Evolutionary conservation across 805 yeast species (phyloP).

Genomic region (Lipomyces chichibuensis): DNA sequence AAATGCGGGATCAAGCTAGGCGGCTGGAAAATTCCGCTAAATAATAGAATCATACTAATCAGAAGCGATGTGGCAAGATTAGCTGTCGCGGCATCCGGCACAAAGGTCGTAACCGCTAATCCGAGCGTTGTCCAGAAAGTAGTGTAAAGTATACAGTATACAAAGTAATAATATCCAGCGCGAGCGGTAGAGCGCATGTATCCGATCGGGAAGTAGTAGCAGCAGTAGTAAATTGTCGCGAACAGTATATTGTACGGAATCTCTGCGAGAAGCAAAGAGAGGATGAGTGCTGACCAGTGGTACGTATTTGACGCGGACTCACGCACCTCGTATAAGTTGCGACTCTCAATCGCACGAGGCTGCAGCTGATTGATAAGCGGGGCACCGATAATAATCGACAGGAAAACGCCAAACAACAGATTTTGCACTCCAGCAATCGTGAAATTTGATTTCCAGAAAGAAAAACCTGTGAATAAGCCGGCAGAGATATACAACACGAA

Average conservation of each 20-base stretch:
- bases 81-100: constrained; percentile 71
- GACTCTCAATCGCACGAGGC: constrained; percentile 57
- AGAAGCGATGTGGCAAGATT: constrained; percentile 60
- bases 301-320: constrained; percentile 72
- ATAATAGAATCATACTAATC: constrained; percentile 60
- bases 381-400: constrained; percentile 60
- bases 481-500: constrained; percentile 53
- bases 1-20: constrained; percentile 67
- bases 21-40: constrained; percentile 72
- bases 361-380: constrained; percentile 66
- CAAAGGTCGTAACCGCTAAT: constrained; percentile 56
- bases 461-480: constrained; percentile 71
- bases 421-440: constrained; percentile 60
- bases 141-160: constrained; percentile 56
- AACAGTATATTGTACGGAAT: constrained; percentile 59
- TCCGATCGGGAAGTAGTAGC: constrained; percentile 56
- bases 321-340: constrained; percentile 70
- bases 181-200: constrained; percentile 51
- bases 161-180: constrained; percentile 51
- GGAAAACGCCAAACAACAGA: constrained; percentile 61
- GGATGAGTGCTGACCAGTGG: constrained; percentile 65
- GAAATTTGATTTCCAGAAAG: constrained; percentile 62
- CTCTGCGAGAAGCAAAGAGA: constrained; percentile 61
- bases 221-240: constrained; percentile 57
- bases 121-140: constrained; percentile 58